Evolutionary conservation across 768 basidiomycete species (phyloP).

Genomic region (Chalciporus chontae): DNA sequence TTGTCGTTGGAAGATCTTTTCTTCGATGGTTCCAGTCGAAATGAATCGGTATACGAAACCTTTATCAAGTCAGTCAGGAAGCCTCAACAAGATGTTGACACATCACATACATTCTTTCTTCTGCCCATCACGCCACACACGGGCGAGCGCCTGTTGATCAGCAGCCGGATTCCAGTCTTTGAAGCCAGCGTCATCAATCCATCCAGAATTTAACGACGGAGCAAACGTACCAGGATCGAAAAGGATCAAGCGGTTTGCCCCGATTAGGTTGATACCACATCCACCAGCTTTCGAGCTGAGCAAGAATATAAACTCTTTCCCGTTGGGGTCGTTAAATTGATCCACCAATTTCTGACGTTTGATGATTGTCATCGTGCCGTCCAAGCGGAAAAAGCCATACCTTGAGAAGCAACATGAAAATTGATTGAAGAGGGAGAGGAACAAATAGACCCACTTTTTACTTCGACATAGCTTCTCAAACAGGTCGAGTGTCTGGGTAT

Average conservation of each 20-base stretch:
- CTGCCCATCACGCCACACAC: constrained; percentile 99
- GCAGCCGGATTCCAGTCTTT: constrained; percentile 99
- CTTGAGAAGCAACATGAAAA: constrained; percentile 36
- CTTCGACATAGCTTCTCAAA: constrained; percentile 85
- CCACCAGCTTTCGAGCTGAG: constrained; percentile 95
- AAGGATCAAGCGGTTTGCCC: constrained; percentile 91
- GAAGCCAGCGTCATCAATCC: neutral
- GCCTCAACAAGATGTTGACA: neutral
- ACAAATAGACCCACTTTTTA: constrained; percentile 59
- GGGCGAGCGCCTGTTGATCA: constrained; percentile 96
- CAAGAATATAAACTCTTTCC: constrained; percentile 92
- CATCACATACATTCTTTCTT: constrained; percentile 90
- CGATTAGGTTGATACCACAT: constrained; percentile 95
- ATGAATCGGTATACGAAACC: constrained; percentile 99
- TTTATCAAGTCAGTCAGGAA: constrained; percentile 25
- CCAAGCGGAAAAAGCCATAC: constrained; percentile 88
- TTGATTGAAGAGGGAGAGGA: neutral
- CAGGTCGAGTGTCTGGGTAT: constrained; percentile 90
- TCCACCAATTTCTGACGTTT: constrained; percentile 96
- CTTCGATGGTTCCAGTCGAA: constrained; percentile 94
- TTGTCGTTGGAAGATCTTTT: constrained; percentile 98
- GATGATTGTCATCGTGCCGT: constrained; percentile 88
- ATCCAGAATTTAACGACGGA: neutral
- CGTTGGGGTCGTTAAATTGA: constrained; percentile 90
- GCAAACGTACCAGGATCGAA: constrained; percentile 81